Percentiles rank a stretch among this genome's conserved stretches.
phyloP scores from a whole-genome alignment of 805 yeast species.

The Debaryomyces castellii region DNA sequence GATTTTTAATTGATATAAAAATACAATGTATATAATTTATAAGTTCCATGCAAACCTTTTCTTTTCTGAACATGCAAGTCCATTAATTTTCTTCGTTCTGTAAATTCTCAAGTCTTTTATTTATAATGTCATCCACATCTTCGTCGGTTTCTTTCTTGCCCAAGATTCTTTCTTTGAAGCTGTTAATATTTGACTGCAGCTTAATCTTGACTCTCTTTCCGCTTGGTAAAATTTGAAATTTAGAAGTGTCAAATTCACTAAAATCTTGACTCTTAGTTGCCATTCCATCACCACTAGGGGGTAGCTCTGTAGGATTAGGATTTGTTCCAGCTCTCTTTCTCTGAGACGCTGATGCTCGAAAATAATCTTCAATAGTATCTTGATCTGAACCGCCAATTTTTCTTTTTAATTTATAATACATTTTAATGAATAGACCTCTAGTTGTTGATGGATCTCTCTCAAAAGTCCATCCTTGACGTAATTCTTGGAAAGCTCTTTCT shows the following conservation, averaged over 20 bases:
- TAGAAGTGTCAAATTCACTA: slow-evolving; percentile 28
- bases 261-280: slow-evolving; percentile 27
- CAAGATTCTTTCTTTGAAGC: slow-evolving; percentile 40
- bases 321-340: slow-evolving; percentile 52
- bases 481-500: slow-evolving; percentile 64
- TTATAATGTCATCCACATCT: slow-evolving; percentile 56
- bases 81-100: slow-evolving; percentile 3
- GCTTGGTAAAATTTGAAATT: slow-evolving; percentile 67
- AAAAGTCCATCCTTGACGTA: slow-evolving; percentile 80
- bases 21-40: neutral
- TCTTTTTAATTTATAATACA: slow-evolving; percentile 9
- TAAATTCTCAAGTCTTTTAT: slow-evolving; percentile 35
- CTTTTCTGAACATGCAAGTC: neutral
- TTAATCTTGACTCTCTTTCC: slow-evolving; percentile 59
- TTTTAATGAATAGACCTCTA: slow-evolving; percentile 1
- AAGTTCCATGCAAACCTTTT: no score
- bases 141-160: slow-evolving; percentile 28
- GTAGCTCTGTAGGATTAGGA: slow-evolving; percentile 46
- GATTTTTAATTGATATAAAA: no score
- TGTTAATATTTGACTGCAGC: slow-evolving; percentile 18
- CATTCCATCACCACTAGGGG: slow-evolving; percentile 46
- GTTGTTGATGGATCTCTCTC: slow-evolving; percentile 41
- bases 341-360: slow-evolving; percentile 39
- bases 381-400: slow-evolving; percentile 16
- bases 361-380: slow-evolving; percentile 8